Evolutionary conservation across 1,284 basidiomycete species (phyloP).

Genomic region (Microbotryum lychnidis-dioicae): DNA sequence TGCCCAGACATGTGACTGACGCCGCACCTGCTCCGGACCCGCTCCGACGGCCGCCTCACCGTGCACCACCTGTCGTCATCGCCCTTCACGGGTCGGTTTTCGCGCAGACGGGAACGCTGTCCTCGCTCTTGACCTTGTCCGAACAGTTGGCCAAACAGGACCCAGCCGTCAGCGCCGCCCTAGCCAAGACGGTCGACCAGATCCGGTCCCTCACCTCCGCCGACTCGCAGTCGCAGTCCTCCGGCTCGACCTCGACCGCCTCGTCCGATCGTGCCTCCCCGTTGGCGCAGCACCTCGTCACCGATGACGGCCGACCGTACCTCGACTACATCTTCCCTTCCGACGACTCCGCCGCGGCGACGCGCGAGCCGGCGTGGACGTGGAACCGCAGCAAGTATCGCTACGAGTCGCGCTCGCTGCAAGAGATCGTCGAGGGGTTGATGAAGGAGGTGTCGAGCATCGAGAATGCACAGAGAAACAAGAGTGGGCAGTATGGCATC

Average conservation of each 20-base stretch:
- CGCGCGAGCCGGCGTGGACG: constrained; percentile 13
- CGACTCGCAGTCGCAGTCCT: background rate
- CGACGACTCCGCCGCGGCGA: background rate
- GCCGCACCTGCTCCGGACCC: background rate
- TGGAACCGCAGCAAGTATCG: constrained; percentile 35
- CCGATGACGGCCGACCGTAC: constrained; percentile 34
- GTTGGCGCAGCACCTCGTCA: constrained; percentile 44
- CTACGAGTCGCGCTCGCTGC: constrained; percentile 22
- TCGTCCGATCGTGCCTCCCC: constrained; percentile 20
- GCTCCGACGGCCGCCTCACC: background rate
- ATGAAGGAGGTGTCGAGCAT: constrained; percentile 33
- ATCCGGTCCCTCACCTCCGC: constrained; percentile 60
- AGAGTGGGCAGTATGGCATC: constrained; percentile 83
- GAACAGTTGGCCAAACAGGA: constrained; percentile 92
- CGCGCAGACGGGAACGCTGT: constrained; percentile 85
- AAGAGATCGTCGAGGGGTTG: constrained; percentile 31
- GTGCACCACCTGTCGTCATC: background rate
- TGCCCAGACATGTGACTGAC: background rate
- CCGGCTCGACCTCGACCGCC: background rate
- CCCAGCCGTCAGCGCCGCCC: constrained; percentile 70
- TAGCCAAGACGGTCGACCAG: constrained; percentile 91
- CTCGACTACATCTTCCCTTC: constrained; percentile 26
- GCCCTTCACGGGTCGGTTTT: background rate
- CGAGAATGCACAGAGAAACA: constrained; percentile 51
- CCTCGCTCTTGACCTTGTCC: constrained; percentile 77